These are phyloP conservation scores for Nakataea oryzae DNA, from an alignment of 2,329 filamentous ascomycete species.

Conservation along the genomic window DNA sequence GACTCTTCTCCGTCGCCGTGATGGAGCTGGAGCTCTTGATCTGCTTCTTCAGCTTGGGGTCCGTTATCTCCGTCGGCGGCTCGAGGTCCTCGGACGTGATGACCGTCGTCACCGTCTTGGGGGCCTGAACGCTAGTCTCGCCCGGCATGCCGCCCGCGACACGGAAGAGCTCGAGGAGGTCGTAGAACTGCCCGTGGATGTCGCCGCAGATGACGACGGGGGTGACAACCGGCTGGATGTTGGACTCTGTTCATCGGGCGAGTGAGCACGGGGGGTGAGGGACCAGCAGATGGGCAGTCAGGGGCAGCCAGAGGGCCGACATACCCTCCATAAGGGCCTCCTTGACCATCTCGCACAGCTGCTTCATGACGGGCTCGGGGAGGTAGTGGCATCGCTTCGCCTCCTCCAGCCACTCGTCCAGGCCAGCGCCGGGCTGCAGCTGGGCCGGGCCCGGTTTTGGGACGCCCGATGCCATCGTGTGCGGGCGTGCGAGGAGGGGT, in stretches of 20 bases:
- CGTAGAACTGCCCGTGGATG: constrained; percentile 98
- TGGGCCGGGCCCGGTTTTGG: constrained; percentile 88
- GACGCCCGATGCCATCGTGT: constrained; percentile 37
- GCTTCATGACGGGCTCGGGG: constrained; percentile 95
- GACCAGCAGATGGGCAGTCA: background rate
- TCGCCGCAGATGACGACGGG: constrained; percentile 97
- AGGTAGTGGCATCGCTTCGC: constrained; percentile 97
- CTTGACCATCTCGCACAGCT: constrained; percentile 97
- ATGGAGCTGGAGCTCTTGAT: constrained; percentile 48
- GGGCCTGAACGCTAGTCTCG: constrained; percentile 59
- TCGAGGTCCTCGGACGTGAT: constrained; percentile 90
- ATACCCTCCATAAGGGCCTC: constrained; percentile 96
- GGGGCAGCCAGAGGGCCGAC: background rate
- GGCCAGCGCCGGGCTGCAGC: constrained; percentile 69
- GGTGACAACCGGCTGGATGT: constrained; percentile 95
- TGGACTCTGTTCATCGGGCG: constrained; percentile 58
- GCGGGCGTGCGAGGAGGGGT: background rate
- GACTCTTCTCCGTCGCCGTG: background rate
- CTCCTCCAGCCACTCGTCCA: constrained; percentile 94
- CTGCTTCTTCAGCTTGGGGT: constrained; percentile 80
- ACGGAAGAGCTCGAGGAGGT: constrained; percentile 90
- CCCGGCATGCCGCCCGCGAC: constrained; percentile 96
- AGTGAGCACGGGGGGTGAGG: background rate
- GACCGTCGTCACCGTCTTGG: constrained; percentile 58
- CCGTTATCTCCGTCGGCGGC: constrained; percentile 77